These are phyloP conservation scores for Fraxinus quadrangulata DNA, from an alignment of 257 asterid genomes.

Conservation along the genomic window DNA sequence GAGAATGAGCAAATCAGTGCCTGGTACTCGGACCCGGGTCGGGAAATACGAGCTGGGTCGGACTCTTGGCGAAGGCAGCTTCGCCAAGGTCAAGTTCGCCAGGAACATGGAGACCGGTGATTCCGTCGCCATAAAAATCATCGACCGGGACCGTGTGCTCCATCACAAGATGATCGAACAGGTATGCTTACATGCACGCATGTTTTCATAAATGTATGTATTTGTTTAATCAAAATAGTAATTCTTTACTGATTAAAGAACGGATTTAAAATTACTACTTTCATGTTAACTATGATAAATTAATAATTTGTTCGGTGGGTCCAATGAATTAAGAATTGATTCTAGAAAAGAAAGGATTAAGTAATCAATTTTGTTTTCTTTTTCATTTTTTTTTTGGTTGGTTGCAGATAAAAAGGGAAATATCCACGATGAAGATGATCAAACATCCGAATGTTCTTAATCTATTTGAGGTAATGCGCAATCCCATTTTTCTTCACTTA, in stretches of 20 bases:
- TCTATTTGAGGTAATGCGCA: constrained; percentile 56
- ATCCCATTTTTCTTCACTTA: not conserved
- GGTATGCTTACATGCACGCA: constrained; percentile 31
- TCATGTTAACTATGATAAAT: not conserved
- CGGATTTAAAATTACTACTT: not conserved
- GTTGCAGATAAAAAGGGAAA: constrained; percentile 77
- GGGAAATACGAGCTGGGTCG: constrained; percentile 76
- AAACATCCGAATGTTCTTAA: constrained; percentile 78
- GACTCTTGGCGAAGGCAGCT: constrained; percentile 77
- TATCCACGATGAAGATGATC: constrained; percentile 84
- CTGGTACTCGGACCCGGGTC: constrained; percentile 50
- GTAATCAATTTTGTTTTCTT: too few species aligned
- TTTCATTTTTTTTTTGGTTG: not conserved
- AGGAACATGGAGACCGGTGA: constrained; percentile 48
- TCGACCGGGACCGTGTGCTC: constrained; percentile 69
- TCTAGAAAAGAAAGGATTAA: not conserved
- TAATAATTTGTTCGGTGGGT: not conserved
- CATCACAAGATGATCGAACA: constrained; percentile 72
- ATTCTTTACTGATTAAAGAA: too few species aligned
- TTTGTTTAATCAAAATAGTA: not conserved
- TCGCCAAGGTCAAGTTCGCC: constrained; percentile 77
- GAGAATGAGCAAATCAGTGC: constrained; percentile 41
- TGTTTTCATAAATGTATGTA: not conserved
- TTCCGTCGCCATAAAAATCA: constrained; percentile 70
- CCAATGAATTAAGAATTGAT: not conserved